phyloP scores from a whole-genome alignment of 2,329 filamentous ascomycete species.

The Epichloe amarillans region DNA sequence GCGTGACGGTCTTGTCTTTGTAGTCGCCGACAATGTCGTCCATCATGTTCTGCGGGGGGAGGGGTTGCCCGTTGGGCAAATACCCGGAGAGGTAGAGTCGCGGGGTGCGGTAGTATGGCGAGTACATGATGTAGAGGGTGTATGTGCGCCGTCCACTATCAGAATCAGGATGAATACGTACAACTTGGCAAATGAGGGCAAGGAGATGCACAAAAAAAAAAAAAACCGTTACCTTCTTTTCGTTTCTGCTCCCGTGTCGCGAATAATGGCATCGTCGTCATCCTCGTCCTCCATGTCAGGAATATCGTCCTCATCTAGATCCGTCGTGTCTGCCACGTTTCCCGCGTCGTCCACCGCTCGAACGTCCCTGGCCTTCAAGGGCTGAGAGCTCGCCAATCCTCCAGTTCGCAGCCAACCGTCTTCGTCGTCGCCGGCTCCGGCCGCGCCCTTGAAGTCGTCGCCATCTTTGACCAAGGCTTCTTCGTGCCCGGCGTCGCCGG shows the following conservation, averaged over 20 bases:
- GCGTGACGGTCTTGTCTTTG: constrained; percentile 95
- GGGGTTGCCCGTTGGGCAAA: constrained; percentile 61
- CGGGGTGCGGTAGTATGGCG: constrained; percentile 90
- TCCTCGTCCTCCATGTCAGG: constrained; percentile 98
- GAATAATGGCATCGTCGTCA: constrained; percentile 91
- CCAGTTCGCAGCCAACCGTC: constrained; percentile 90
- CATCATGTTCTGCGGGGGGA: constrained; percentile 74
- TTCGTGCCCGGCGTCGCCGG: constrained; percentile 73
- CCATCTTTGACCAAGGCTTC: constrained; percentile 77
- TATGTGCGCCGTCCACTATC: constrained; percentile 80
- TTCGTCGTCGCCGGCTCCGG: constrained; percentile 46
- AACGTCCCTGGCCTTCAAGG: constrained; percentile 67
- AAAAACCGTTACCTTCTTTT: constrained; percentile 28
- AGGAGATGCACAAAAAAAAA: background rate
- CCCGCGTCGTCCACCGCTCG: constrained; percentile 81
- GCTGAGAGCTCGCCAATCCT: constrained; percentile 60
- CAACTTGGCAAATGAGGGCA: background rate
- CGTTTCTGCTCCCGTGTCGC: constrained; percentile 45
- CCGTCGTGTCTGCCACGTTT: constrained; percentile 63
- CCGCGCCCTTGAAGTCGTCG: constrained; percentile 41
- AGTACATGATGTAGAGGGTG: constrained; percentile 96
- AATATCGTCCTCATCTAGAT: constrained; percentile 67
- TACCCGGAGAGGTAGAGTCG: constrained; percentile 93
- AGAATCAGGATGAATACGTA: background rate
- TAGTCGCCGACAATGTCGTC: constrained; percentile 94